Evolutionary conservation across 1,139 yeast species (phyloP), one percentile per base, ranked within the genome.

Genomic region (Nadsonia commutata): DNA sequence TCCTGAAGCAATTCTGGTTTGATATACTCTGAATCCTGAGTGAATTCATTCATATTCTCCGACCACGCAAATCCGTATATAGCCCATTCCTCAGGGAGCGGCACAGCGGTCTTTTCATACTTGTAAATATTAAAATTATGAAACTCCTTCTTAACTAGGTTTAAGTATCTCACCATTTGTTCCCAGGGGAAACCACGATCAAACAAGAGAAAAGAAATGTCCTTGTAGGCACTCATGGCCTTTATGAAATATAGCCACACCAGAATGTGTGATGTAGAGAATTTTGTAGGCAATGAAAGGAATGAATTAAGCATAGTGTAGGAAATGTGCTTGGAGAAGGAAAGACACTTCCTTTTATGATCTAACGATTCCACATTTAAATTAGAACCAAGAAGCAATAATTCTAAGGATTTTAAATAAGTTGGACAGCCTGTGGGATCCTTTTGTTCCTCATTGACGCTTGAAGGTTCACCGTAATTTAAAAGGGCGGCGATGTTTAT

Each of bases 401-500:
- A 19, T 37, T 22, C 19, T 20, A 31, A 20, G 20, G 20, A 19
- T 20, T 6, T 20, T 42, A 21, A 37, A 37, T 18, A 50, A 48
- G 22, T 36, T 43, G 27, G 36, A 37, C 13, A 38, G 16, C 8
- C 46, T 21, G 5, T 46, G 39, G n/a, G n/a, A 41, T 48, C 46
- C 18, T 43, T 40, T 4, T 27, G 16, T 8, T 27, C 16, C 8
- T 6, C 33, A 27, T 13, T 16, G 16, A 4, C 16, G 3, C 5
- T 5, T 13, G 16, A 3, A 11, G 41, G 33, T n/a, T 45, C 42
- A 2, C 59, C 60, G 40, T 56, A 52, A 8, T 49, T 51, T 20
- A 56, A 43, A n/a, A 56, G 31, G 3, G 58, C 54, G 7, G 56
- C 43, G 39, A 56, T 54, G 39, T 56, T 56, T 41, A 57, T 55